A percentile compares a stretch with the other conserved stretches of the same genome.
These are phyloP conservation scores for Ustilago hordei DNA, from an alignment of 1,284 basidiomycete species.

Conservation along the genomic window DNA sequence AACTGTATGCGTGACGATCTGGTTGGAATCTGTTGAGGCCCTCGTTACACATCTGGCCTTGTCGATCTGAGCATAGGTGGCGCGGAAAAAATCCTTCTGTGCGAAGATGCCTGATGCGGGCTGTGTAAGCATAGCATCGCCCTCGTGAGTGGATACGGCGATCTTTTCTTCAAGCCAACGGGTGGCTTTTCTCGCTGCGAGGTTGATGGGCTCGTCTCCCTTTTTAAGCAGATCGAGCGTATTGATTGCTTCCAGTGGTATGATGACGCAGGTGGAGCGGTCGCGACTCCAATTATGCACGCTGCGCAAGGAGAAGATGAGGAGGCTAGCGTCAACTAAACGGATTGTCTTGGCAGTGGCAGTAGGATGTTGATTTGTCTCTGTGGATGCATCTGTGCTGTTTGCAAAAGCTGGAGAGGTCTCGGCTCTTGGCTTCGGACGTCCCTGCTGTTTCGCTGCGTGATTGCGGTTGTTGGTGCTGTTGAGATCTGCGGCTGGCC, in stretches of 20 bases:
- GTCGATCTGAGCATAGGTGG: conserved; percentile 20
- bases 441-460: neutral
- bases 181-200: conserved; percentile 83
- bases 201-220: conserved; percentile 80
- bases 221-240: conserved; percentile 95
- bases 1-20: neutral
- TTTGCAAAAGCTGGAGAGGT: conserved; percentile 24
- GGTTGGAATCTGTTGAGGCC: neutral
- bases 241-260: conserved; percentile 89
- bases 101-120: conserved; percentile 45
- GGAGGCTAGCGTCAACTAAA: conserved; percentile 82
- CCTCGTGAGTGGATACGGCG: conserved; percentile 20
- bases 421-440: conserved; percentile 31
- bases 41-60: conserved; percentile 9
- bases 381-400: neutral
- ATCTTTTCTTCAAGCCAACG: conserved; percentile 77
- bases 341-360: conserved; percentile 13
- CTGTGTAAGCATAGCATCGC: conserved; percentile 31
- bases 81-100: conserved; percentile 34
- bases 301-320: conserved; percentile 83
- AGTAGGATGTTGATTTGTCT: neutral
- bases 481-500: conserved; percentile 4
- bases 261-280: conserved; percentile 78
- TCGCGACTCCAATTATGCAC: conserved; percentile 83
- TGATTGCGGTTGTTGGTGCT: conserved; percentile 5